These are phyloP conservation scores for Nicotiana rustica DNA, from an alignment of 305 asterid genomes.

Conservation along the genomic window DNA sequence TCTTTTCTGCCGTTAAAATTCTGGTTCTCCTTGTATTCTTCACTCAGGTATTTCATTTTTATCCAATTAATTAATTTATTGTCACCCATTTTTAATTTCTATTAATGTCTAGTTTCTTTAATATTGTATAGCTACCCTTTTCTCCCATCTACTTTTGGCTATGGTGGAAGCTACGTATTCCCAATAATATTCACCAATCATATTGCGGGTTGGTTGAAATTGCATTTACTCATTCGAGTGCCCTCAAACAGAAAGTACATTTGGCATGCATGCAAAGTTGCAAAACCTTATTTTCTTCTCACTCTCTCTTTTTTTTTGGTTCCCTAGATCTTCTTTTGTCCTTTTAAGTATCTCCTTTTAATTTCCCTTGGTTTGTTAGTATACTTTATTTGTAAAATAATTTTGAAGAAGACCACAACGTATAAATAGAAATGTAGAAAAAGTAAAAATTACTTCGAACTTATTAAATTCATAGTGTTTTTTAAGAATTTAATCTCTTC, in stretches of 20 bases:
- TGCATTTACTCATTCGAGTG: conserved; percentile 7
- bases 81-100: neutral
- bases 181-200: neutral
- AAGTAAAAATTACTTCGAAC: no score
- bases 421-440: no score
- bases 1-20: conserved; percentile 55
- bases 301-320: no score
- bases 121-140: neutral
- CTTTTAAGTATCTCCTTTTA: no score
- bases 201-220: neutral
- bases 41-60: conserved; percentile 60
- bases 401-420: no score
- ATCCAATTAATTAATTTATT: no score
- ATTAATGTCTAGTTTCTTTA: neutral
- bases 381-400: no score
- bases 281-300: no score
- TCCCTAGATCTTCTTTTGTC: no score
- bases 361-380: no score
- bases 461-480: no score
- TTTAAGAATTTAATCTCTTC: no score
- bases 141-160: neutral
- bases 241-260: conserved; percentile 7
- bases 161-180: neutral
- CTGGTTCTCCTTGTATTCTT: conserved; percentile 60
- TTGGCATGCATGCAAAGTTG: neutral